Percentiles rank a stretch among this genome's conserved stretches.
Evolutionary conservation across 768 basidiomycete genomes (phyloP).

Genomic region (Albatrellus ellisii): DNA sequence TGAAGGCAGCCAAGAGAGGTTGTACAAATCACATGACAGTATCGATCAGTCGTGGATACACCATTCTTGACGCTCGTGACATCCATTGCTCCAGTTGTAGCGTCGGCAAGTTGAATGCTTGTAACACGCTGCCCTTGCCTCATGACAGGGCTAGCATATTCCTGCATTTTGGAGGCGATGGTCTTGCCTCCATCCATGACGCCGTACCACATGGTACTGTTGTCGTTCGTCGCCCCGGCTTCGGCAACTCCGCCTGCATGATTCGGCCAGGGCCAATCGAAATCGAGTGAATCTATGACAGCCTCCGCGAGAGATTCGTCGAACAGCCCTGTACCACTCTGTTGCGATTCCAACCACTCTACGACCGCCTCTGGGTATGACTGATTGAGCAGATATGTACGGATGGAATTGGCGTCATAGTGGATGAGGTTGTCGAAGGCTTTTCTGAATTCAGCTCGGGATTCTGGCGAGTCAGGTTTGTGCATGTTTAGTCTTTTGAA

Average conservation of each 20-base stretch:
- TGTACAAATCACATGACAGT: conserved; percentile 29
- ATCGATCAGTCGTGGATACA: too few relatives aligned
- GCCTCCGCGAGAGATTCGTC: not conserved
- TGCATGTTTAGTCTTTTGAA: too few relatives aligned
- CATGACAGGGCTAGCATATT: not conserved
- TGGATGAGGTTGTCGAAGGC: not conserved
- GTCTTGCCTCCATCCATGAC: not conserved
- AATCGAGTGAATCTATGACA: not conserved
- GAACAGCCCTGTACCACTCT: conserved; percentile 5
- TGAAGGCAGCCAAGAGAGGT: conserved; percentile 26
- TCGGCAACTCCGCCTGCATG: not conserved
- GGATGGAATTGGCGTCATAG: conserved; percentile 5
- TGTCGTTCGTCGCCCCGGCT: too few relatives aligned
- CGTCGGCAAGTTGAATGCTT: too few relatives aligned
- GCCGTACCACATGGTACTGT: not conserved
- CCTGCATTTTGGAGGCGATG: not conserved
- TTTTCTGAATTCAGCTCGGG: not conserved
- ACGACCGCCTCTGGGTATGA: conserved; percentile 8
- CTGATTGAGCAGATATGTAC: conserved; percentile 6
- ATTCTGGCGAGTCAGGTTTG: too few relatives aligned
- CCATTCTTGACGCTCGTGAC: too few relatives aligned
- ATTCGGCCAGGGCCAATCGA: not conserved
- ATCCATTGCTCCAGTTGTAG: too few relatives aligned
- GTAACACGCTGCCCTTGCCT: not conserved
- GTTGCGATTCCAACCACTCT: conserved; percentile 12